phyloP scores from a whole-genome alignment of 495 filamentous ascomycete species.

The Penicillium taxi region DNA sequence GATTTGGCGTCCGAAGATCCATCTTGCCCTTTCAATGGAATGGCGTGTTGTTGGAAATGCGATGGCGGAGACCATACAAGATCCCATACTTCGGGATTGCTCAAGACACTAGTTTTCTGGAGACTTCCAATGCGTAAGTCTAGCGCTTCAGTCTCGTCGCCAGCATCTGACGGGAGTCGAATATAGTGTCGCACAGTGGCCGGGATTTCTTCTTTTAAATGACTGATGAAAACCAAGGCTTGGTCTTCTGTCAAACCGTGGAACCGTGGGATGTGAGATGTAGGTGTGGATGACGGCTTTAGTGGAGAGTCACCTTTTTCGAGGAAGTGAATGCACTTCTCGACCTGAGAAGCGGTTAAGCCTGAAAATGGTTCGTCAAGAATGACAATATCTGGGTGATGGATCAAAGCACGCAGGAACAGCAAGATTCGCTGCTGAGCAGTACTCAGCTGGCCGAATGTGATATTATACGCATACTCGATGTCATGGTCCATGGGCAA shows the following conservation, averaged over 20 bases:
- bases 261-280: not conserved
- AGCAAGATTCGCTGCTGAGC: conserved; percentile 75
- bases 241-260: conserved; percentile 53
- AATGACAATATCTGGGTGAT: conserved; percentile 78
- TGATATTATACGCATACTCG: conserved; percentile 59
- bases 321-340: conserved; percentile 77
- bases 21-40: not conserved
- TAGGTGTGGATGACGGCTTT: no score
- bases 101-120: conserved; percentile 9
- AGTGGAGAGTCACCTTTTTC: conserved; percentile 55
- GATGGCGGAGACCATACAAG: conserved; percentile 19
- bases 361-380: conserved; percentile 91
- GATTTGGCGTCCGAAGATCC: not conserved
- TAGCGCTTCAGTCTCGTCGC: conserved; percentile 36
- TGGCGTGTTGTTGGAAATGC: conserved; percentile 10
- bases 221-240: conserved; percentile 78
- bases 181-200: conserved; percentile 71
- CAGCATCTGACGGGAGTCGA: conserved; percentile 50
- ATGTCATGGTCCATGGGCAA: conserved; percentile 28
- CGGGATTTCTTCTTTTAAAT: conserved; percentile 85
- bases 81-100: conserved; percentile 22
- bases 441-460: conserved; percentile 68
- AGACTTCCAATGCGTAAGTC: conserved; percentile 34
- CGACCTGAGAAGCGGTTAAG: conserved; percentile 71
- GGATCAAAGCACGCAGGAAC: conserved; percentile 76